Conservation (phyloP, 345 rosid species). For the Eucalyptus shirleyi region DNA sequence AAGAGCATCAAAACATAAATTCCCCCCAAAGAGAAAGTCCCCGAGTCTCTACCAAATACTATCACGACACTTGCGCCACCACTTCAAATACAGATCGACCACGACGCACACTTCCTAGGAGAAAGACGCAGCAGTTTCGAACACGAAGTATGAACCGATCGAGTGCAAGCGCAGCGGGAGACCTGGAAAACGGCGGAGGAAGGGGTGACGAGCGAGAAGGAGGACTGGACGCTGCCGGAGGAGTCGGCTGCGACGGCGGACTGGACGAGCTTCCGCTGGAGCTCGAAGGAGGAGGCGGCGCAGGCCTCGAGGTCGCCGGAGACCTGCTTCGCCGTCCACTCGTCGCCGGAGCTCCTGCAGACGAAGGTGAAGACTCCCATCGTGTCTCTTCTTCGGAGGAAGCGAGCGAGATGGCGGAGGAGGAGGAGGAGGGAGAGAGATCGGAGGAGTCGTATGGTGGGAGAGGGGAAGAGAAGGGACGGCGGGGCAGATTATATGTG, state of each 20-base stretch:
- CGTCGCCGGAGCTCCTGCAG: slow-evolving; percentile 5
- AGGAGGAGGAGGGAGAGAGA: not conserved
- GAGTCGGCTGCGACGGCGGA: slow-evolving; percentile 45
- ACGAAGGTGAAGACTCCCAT: not conserved
- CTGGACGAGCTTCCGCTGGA: slow-evolving; percentile 74
- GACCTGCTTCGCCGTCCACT: slow-evolving; percentile 36
- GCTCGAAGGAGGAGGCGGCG: slow-evolving; percentile 49
- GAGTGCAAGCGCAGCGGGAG: not conserved
- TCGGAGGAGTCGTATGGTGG: not conserved
- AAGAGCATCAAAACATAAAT: not conserved
- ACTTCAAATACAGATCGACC: not conserved
- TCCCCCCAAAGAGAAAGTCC: not conserved
- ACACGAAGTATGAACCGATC: not conserved
- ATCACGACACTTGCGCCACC: not conserved
- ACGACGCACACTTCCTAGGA: not conserved
- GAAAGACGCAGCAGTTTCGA: not conserved
- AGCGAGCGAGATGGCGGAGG: not conserved
- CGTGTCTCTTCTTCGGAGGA: not conserved
- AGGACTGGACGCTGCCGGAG: slow-evolving; percentile 71
- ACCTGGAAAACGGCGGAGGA: slow-evolving; percentile 84
- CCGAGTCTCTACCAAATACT: not conserved
- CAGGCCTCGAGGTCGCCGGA: slow-evolving; percentile 69
- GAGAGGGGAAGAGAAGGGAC: not conserved
- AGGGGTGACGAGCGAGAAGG: slow-evolving; percentile 66
- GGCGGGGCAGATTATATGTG: not conserved